These are phyloP conservation scores for Botrytis sinoallii DNA, from an alignment of 2,329 filamentous ascomycete species.

Conservation along the genomic window DNA sequence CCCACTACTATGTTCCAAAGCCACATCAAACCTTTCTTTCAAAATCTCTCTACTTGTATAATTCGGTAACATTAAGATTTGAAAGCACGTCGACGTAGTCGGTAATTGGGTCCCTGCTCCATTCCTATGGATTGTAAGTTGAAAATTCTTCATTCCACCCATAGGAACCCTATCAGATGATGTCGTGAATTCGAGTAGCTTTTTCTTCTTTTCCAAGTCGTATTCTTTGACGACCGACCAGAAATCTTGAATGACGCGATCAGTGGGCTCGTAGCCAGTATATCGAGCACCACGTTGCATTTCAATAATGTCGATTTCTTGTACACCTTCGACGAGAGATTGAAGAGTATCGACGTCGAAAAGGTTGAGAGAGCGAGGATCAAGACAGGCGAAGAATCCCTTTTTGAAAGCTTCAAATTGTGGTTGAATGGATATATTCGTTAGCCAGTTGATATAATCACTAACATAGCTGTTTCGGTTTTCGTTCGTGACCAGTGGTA, in stretches of 20 bases:
- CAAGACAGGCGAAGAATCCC: conserved; percentile 75
- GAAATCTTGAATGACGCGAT: conserved; percentile 72
- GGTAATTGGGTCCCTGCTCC: conserved; percentile 66
- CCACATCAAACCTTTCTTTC: conserved; percentile 73
- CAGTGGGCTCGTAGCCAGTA: conserved; percentile 71
- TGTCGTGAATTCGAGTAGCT: conserved; percentile 89
- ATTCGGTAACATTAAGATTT: conserved; percentile 79
- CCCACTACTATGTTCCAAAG: conserved; percentile 81
- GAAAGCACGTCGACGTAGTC: conserved; percentile 90
- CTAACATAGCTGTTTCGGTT: conserved; percentile 77
- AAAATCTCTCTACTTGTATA: conserved; percentile 71
- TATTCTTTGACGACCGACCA: conserved; percentile 75
- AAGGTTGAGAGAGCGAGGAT: conserved; percentile 67
- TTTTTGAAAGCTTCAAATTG: conserved; percentile 78
- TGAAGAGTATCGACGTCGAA: conserved; percentile 67
- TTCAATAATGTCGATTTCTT: conserved; percentile 73
- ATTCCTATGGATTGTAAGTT: conserved; percentile 80
- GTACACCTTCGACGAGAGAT: conserved; percentile 76
- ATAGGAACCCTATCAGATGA: conserved; percentile 88
- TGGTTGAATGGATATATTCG: conserved; percentile 69
- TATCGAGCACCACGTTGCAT: conserved; percentile 72
- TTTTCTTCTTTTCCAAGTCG: conserved; percentile 66
- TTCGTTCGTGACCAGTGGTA: conserved; percentile 72
- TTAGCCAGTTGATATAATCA: conserved; percentile 83
- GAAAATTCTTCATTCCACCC: conserved; percentile 75